Conservation (phyloP, 192 early-diverging fungal species). For the Dispira simplex region DNA sequence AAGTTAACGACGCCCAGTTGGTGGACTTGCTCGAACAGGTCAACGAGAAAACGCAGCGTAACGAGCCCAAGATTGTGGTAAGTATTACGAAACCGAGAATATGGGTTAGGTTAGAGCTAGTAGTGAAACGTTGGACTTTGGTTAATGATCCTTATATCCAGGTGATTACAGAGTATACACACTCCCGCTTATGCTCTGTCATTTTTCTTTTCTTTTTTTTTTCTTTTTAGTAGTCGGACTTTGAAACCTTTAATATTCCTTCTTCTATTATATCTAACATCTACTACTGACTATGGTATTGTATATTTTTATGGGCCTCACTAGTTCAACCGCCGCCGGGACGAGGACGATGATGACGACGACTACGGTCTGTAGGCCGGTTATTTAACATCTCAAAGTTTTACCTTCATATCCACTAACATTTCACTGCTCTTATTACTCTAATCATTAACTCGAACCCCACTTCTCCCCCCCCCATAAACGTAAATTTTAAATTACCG, state of each 20-base stretch:
- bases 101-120: too few species aligned
- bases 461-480: too few species aligned
- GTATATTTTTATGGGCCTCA: neutral
- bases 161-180: neutral
- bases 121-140: too few species aligned
- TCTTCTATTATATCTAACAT: neutral
- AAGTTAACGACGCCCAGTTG: constrained; percentile 70
- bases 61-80: constrained; percentile 64
- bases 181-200: neutral
- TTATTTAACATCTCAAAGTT: neutral
- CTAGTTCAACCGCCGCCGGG: constrained; percentile 38
- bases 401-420: too few species aligned
- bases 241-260: constrained; percentile 1
- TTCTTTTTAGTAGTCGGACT: neutral
- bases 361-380: constrained; percentile 31
- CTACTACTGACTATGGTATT: neutral
- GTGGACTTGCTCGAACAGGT: constrained; percentile 76
- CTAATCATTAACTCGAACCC: too few species aligned
- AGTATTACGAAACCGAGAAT: too few species aligned
- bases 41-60: constrained; percentile 42
- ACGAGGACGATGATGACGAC: constrained; percentile 39
- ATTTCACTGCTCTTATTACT: too few species aligned
- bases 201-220: neutral
- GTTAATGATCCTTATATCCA: too few species aligned
- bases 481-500: too few species aligned